Conservation (phyloP, 148 eudicot genomes). For the Nepenthes gracilis region DNA sequence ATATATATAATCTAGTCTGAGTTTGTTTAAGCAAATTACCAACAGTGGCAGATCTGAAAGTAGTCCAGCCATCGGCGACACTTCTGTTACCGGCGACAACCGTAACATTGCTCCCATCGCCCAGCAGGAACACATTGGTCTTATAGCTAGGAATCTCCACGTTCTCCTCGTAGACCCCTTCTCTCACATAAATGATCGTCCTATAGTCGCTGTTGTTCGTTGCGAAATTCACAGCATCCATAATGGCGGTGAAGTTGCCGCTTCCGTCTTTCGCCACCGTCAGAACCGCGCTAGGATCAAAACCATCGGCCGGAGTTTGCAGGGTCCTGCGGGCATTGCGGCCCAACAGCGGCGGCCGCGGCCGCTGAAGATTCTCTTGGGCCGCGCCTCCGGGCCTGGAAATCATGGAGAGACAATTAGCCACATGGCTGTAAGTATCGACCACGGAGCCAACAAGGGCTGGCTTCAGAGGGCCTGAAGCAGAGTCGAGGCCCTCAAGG, state of each 20-base stretch:
- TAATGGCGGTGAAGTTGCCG: constrained; percentile 65
- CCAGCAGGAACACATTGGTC: constrained; percentile 63
- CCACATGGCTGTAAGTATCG: constrained; percentile 40
- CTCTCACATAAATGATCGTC: constrained; percentile 45
- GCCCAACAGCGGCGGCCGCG: constrained; percentile 19
- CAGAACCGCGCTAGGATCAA: constrained; percentile 16
- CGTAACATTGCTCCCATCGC: constrained; percentile 77
- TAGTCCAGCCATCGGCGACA: constrained; percentile 87
- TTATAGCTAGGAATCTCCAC: constrained; percentile 72
- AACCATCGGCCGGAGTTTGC: constrained; percentile 16
- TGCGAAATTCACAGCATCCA: constrained; percentile 62
- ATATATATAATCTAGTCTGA: too few species aligned
- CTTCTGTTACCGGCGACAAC: constrained; percentile 61
- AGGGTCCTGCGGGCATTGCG: constrained; percentile 18
- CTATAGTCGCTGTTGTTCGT: constrained; percentile 66
- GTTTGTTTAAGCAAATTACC: constrained; percentile 27
- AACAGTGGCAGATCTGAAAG: constrained; percentile 91
- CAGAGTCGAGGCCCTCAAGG: constrained; percentile 62
- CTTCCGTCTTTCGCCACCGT: constrained; percentile 67
- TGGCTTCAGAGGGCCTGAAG: constrained; percentile 49
- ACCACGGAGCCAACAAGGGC: constrained; percentile 27
- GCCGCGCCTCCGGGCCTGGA: constrained; percentile 9
- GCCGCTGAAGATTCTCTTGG: not conserved
- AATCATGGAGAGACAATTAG: constrained; percentile 66
- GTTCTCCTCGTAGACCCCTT: constrained; percentile 72